These are phyloP conservation scores for Pistacia integerrima DNA, from an alignment of 345 rosid species.

Conservation along the genomic window DNA sequence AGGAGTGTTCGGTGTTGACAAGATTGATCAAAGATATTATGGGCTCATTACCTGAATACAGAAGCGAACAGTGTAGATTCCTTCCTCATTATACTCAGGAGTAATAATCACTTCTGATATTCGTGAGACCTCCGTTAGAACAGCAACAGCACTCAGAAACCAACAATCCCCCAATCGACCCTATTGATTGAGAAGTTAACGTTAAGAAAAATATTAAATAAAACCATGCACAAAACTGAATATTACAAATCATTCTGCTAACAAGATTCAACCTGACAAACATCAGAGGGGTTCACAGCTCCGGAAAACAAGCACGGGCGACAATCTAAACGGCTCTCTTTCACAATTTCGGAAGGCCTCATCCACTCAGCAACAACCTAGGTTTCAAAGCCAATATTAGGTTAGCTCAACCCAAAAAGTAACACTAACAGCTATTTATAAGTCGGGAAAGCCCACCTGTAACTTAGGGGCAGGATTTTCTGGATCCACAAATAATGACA, in stretches of 20 bases:
- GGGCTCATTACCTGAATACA: constrained; percentile 85
- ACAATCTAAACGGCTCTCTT: constrained; percentile 56
- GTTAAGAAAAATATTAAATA: constrained; percentile 16
- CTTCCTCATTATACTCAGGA: constrained; percentile 96
- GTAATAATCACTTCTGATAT: constrained; percentile 98
- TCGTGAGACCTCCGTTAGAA: constrained; percentile 85
- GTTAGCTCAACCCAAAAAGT: constrained; percentile 22
- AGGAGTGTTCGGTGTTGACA: background rate
- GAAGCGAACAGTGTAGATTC: constrained; percentile 98
- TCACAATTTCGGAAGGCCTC: constrained; percentile 87
- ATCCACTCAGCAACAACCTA: constrained; percentile 98
- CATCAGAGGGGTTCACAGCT: constrained; percentile 94
- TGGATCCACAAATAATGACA: constrained; percentile 84
- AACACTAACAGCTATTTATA: constrained; percentile 13
- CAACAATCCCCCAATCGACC: constrained; percentile 99
- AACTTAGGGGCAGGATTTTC: constrained; percentile 80
- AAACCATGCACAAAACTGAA: constrained; percentile 16
- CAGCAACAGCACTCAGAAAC: constrained; percentile 99
- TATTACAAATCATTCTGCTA: constrained; percentile 14
- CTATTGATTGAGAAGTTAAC: constrained; percentile 42
- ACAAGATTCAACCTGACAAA: constrained; percentile 82
- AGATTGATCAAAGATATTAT: constrained; percentile 12
- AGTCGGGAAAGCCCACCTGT: constrained; percentile 58
- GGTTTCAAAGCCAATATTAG: constrained; percentile 25
- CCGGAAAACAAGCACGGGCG: constrained; percentile 93